Base-by-base conservation (phyloP, 805 yeast species). In the Ogataea haglerorum region DNA sequence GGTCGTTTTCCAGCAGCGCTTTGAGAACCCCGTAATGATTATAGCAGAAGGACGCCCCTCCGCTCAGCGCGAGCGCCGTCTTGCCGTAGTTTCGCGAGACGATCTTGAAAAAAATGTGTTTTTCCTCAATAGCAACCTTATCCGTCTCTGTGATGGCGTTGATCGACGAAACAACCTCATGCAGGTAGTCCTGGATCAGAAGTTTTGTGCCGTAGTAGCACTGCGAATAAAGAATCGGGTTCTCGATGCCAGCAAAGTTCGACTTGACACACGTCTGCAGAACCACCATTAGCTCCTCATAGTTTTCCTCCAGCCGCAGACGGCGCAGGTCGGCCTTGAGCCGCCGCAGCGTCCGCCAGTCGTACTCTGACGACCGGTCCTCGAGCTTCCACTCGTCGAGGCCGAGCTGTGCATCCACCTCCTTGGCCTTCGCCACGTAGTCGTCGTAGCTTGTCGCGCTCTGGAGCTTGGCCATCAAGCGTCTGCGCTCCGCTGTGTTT, bases 11-110 rank as follows among this genome's bases (percentile, higher is more conserved):
- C 5, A 84, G 61, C 28, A 85, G 60, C 0, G 89, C 90, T 47
- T 80, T 80, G 19, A 84, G 71, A 3, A 85, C 76, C 2, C 95
- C 95, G 61, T 83, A 80, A 60, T 85, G 95, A 23, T 80, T 77
- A 50, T 82, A 81, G 1, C 90, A 78, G 58, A 85, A 85, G 22
- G 85, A 75, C 1, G 89, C 95, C 17, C 93, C 95, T 3, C 95
- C 93, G 41, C 84, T 75, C 19, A 85, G 66, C 47, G 87, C 80
- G 12, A 85, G 63, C 0, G 91, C 89, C 0, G 88, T 69, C 43
- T 75, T 75, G 7, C 95, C 95, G 56, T 75, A 80, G 56, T 82
- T 82, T 54, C 75, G 75, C 60, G 72, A 73, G 19, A 80, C 68
- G 8, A 73, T 70, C 37, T 72, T 69, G 64, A 85, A 82, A 43